A percentile compares a stretch with the other conserved stretches of the same genome.
Conservation (phyloP, 768 basidiomycete genomes). For the Hemileccinum rubropunctum region DNA sequence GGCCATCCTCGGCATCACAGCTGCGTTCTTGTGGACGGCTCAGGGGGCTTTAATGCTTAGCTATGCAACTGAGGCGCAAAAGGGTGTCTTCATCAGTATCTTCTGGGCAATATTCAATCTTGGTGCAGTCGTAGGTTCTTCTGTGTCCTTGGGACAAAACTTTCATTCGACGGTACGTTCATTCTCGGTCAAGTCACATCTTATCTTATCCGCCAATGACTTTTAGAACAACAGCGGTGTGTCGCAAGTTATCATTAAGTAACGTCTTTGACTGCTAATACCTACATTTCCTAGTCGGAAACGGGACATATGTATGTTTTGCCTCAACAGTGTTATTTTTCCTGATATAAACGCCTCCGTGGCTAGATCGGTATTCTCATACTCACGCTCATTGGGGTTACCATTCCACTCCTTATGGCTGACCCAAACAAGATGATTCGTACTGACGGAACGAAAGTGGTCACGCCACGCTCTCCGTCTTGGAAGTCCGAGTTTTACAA, state of each 20-base stretch:
- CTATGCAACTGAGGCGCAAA: slow-evolving; percentile 74
- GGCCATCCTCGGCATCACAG: slow-evolving; percentile 68
- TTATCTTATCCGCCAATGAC: background rate
- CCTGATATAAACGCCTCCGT: background rate
- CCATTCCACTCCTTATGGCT: slow-evolving; percentile 66
- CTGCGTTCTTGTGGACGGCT: slow-evolving; percentile 70
- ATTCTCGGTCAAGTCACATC: background rate
- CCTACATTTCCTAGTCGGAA: slow-evolving; percentile 44
- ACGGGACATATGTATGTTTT: slow-evolving; percentile 65
- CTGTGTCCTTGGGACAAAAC: slow-evolving; percentile 70
- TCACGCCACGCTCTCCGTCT: slow-evolving; percentile 59
- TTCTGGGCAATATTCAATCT: slow-evolving; percentile 83
- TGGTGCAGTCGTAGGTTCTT: slow-evolving; percentile 74
- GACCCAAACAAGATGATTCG: slow-evolving; percentile 71
- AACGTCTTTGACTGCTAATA: background rate
- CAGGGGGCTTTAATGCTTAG: slow-evolving; percentile 78
- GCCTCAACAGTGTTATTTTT: background rate
- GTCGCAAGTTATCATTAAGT: background rate
- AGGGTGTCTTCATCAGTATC: slow-evolving; percentile 68
- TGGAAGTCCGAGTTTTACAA: slow-evolving; percentile 73
- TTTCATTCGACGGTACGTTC: slow-evolving; percentile 54
- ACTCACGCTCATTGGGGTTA: slow-evolving; percentile 63
- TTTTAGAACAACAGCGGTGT: slow-evolving; percentile 28
- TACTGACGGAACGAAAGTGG: slow-evolving; percentile 68
- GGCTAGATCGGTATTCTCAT: slow-evolving; percentile 49